phyloP scores from a whole-genome alignment of 345 rosid species.

The Dipteronia dyeriana region DNA sequence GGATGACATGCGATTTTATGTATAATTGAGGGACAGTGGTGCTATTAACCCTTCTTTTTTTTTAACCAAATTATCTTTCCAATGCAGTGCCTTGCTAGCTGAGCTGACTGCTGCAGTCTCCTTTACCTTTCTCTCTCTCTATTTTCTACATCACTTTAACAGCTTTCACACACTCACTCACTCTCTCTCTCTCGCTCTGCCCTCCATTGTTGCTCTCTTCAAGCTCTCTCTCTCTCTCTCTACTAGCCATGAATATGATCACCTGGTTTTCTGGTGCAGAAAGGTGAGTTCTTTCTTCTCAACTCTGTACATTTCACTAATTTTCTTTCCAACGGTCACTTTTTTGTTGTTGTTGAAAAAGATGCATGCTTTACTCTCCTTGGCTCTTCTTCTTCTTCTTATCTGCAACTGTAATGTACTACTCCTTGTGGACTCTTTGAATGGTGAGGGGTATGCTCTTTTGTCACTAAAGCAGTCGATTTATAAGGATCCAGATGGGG shows the following conservation, averaged over 20 bases:
- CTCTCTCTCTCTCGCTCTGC: constrained; percentile 21
- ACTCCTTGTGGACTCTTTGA: constrained; percentile 36
- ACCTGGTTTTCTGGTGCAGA: constrained; percentile 19
- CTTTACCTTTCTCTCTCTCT: constrained; percentile 29
- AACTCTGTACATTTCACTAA: constrained; percentile 1
- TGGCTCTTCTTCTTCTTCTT: constrained; percentile 31
- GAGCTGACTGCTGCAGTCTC: not conserved
- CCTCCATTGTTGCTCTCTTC: constrained; percentile 18
- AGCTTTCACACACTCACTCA: constrained; percentile 3
- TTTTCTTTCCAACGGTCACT: constrained; percentile 33
- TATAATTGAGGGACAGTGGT: too few species aligned
- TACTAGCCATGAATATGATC: not conserved
- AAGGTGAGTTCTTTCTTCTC: constrained; percentile 31
- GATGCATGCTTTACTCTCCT: constrained; percentile 40
- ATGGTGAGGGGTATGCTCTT: constrained; percentile 75
- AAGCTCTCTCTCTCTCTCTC: constrained; percentile 18
- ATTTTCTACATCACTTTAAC: constrained; percentile 1
- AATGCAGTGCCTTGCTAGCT: constrained; percentile 15
- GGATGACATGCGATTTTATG: too few species aligned
- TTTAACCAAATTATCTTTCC: constrained; percentile 20
- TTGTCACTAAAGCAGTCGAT: constrained; percentile 71
- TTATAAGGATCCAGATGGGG: constrained; percentile 72
- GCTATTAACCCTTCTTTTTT: too few species aligned
- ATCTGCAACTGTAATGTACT: constrained; percentile 25
- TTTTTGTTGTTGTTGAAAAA: constrained; percentile 7